Percentiles rank a stretch among this genome's conserved stretches.
Conservation (phyloP, 1,139 yeast species). For the Yamadazyma siamensis region DNA sequence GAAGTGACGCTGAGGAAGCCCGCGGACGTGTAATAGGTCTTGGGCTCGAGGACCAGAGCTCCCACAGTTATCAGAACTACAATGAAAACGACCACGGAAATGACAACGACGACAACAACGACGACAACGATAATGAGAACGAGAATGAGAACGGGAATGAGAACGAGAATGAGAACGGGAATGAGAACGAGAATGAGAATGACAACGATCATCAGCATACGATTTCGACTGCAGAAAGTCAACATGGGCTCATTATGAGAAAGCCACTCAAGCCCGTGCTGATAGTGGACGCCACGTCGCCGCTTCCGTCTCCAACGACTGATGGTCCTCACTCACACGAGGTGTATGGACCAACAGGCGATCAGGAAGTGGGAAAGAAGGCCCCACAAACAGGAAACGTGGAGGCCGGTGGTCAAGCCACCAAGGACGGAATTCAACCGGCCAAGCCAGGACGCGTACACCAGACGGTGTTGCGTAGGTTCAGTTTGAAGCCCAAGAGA, state of each 20-base stretch:
- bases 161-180: no score
- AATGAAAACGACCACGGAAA: no score
- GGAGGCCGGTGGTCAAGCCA: neutral
- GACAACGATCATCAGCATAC: slow-evolving; percentile 4
- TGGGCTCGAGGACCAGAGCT: no score
- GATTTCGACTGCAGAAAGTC: slow-evolving; percentile 4
- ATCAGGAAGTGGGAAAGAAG: neutral
- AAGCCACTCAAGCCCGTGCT: slow-evolving; percentile 5
- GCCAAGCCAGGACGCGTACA: slow-evolving; percentile 21
- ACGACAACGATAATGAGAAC: no score
- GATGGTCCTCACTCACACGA: slow-evolving; percentile 2
- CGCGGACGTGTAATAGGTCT: no score
- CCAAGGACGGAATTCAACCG: slow-evolving; percentile 6
- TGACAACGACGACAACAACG: no score
- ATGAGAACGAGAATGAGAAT: no score
- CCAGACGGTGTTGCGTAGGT: slow-evolving; percentile 28
- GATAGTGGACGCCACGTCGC: slow-evolving; percentile 4
- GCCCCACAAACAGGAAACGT: neutral
- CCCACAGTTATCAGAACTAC: no score
- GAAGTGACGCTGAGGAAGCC: no score
- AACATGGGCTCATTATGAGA: slow-evolving; percentile 4
- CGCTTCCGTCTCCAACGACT: slow-evolving; percentile 5
- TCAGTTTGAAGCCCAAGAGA: slow-evolving; percentile 42
- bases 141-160: no score
- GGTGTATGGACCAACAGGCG: neutral